These are phyloP conservation scores for Taiozyma sp. DNA, from an alignment of 1,139 yeast genomes.

Conservation along the genomic window DNA sequence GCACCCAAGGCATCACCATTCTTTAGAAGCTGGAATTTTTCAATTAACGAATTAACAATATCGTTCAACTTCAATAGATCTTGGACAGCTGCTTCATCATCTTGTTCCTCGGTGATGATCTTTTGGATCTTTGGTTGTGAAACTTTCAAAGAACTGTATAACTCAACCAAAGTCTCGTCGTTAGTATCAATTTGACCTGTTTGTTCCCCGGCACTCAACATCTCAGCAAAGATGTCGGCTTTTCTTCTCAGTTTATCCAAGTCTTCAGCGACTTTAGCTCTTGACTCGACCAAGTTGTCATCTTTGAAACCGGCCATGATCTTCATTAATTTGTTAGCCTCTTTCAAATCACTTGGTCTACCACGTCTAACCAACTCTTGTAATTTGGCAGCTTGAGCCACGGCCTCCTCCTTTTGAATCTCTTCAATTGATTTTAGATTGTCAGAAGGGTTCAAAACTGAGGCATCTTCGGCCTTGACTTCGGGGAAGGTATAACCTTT, in stretches of 20 bases:
- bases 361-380: constrained; percentile 96
- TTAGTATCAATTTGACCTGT: constrained; percentile 52
- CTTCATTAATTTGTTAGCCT: constrained; percentile 95
- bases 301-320: constrained; percentile 97
- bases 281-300: constrained; percentile 61
- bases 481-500: constrained; percentile 94
- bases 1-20: constrained; percentile 64
- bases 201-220: constrained; percentile 60
- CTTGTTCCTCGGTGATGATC: constrained; percentile 73
- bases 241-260: constrained; percentile 81
- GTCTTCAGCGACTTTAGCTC: constrained; percentile 79
- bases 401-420: constrained; percentile 84
- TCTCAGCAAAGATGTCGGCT: constrained; percentile 86
- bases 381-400: constrained; percentile 90
- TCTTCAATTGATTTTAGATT: constrained; percentile 86
- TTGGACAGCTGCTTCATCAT: constrained; percentile 62
- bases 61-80: constrained; percentile 72
- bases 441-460: constrained; percentile 91
- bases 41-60: constrained; percentile 63
- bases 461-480: constrained; percentile 84
- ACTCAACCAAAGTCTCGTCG: constrained; percentile 73
- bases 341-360: constrained; percentile 90
- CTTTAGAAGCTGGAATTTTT: constrained; percentile 63
- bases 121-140: constrained; percentile 86
- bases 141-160: constrained; percentile 73